These are phyloP conservation scores for Saccharomycopsis hybrid DNA, from an alignment of 1,139 yeast genomes.

Conservation along the genomic window DNA sequence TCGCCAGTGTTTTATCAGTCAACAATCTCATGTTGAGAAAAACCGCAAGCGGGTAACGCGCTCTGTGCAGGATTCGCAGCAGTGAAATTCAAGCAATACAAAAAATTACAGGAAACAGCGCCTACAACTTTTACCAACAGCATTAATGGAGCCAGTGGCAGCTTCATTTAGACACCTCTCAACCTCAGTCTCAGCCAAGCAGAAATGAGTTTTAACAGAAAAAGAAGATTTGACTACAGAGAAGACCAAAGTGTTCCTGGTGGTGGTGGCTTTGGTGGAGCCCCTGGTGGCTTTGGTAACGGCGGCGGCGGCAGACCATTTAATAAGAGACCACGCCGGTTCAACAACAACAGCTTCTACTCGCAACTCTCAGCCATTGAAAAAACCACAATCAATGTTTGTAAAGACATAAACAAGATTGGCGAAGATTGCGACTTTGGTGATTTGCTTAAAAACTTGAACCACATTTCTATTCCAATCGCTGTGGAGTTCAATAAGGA, in stretches of 20 bases:
- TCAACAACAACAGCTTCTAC: background rate
- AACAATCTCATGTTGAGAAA: no score
- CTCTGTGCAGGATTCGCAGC: no score
- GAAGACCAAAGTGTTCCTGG: background rate
- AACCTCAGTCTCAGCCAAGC: background rate
- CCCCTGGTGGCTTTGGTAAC: constrained; percentile 1
- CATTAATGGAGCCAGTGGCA: background rate
- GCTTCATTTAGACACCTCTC: background rate
- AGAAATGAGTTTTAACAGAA: constrained; percentile 6
- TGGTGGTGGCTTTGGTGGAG: constrained; percentile 3
- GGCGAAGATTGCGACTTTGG: constrained; percentile 56
- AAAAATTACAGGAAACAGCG: no score
- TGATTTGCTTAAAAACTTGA: constrained; percentile 54
- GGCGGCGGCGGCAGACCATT: constrained; percentile 4
- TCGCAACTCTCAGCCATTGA: constrained; percentile 11
- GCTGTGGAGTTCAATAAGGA: constrained; percentile 65
- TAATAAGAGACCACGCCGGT: background rate
- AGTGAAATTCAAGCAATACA: no score
- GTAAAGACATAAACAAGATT: constrained; percentile 48
- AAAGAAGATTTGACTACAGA: constrained; percentile 13
- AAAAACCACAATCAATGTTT: constrained; percentile 17
- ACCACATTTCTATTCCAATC: constrained; percentile 59
- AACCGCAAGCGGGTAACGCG: no score
- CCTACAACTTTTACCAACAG: no score
- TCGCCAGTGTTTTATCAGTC: no score